phyloP scores from a whole-genome alignment of 352 stramenopile genomes.

The Globisporangium megalacanthum region DNA sequence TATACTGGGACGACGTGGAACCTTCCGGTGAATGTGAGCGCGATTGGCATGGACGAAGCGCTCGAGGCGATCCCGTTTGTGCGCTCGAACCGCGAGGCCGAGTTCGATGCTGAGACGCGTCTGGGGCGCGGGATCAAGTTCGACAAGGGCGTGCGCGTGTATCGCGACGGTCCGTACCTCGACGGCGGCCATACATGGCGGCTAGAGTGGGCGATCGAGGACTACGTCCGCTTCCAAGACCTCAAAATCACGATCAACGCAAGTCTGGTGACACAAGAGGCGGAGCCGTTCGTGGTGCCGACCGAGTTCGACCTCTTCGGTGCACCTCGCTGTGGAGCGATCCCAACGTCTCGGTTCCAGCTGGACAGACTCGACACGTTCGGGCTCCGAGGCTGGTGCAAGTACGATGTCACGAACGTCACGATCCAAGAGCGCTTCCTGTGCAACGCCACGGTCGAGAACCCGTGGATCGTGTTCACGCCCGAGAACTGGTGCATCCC shows the following conservation, averaged over 20 bases:
- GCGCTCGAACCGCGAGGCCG: conserved; percentile 53
- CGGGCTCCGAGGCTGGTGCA: conserved; percentile 43
- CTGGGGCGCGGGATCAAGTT: conserved; percentile 48
- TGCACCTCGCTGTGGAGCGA: conserved; percentile 36
- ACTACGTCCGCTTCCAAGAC: conserved; percentile 71
- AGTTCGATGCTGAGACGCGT: conserved; percentile 53
- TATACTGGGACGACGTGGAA: conserved; percentile 52
- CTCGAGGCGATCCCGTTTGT: conserved; percentile 65
- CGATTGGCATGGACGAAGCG: conserved; percentile 64
- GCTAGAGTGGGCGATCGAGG: conserved; percentile 64
- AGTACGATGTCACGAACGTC: conserved; percentile 59
- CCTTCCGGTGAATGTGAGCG: conserved; percentile 66
- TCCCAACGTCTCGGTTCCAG: conserved; percentile 45
- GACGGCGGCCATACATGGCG: conserved; percentile 72
- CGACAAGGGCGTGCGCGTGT: conserved; percentile 70
- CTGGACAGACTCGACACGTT: conserved; percentile 41
- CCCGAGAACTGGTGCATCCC: conserved; percentile 63
- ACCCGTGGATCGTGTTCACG: conserved; percentile 72
- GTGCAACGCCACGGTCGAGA: conserved; percentile 69
- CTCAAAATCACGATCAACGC: conserved; percentile 56
- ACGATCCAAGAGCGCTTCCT: conserved; percentile 66
- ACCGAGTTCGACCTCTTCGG: conserved; percentile 42
- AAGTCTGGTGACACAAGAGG: conserved; percentile 52
- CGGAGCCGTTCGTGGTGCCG: conserved; percentile 47
- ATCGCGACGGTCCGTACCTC: conserved; percentile 54